Base-by-base conservation (phyloP, 2,329 filamentous ascomycete species). In the Phialemonium atrogriseum region DNA sequence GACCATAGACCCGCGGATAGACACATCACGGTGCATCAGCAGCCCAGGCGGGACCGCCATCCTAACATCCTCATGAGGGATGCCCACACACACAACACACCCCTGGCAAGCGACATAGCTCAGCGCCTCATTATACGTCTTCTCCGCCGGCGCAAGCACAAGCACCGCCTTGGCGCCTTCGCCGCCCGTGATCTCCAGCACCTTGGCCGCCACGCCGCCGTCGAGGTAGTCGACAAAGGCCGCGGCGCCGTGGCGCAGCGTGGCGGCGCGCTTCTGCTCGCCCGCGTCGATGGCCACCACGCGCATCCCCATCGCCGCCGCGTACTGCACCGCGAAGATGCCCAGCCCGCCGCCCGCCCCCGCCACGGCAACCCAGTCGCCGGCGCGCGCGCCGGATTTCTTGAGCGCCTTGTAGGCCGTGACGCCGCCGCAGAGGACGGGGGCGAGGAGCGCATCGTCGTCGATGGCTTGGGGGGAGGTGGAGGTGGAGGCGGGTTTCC, bases 121-220 rank as follows among this genome's bases (percentile, higher is more conserved):
- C 14, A 31, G 67, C 16, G 78, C 78, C 52, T 81, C 77, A 55
- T 80, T 74, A 66, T 81, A 82, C 14, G 78, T 76, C 58, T 73
- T 76, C 60, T 80, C 77, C 45, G 64, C 69, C 33, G 74, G 76
- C 27, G 77, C 77, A 26, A 81, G 66, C 14, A 82, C 59, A 40
- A 82, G 61, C 36, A 80, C 77, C 5, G 75, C 77, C 42, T 82
- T 77, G 2, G 76, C 74, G 15, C 77, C 77, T 7, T 77, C 62
- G 5, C 71, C 73, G 38, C 75, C 74, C 11, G 67, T 63, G 6
- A 74, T 80, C 7, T 67, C 69, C 18, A 64, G 66, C 51, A 81
- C 77, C 41, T 78, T 73, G 44, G 68, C 68, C 45, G 79, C 69
- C 16, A 81, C 55, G 47, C 80, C 70, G 50, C 70, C 68, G 33